Evolutionary conservation across 805 yeast species (phyloP).

Genomic region (Zygotorulaspora sp.): DNA sequence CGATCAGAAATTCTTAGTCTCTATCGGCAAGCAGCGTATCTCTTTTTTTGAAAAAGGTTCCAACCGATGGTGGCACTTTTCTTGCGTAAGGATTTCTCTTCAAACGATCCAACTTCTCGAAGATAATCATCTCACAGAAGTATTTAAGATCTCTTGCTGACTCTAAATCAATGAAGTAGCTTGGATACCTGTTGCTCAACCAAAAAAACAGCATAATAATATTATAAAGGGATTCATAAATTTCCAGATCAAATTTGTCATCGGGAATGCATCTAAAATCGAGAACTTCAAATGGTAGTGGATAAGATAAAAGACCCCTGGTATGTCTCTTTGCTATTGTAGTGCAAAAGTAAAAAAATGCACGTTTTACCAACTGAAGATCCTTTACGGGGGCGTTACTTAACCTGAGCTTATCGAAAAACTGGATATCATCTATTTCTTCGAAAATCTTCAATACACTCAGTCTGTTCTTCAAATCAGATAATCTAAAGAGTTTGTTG

Average conservation of each 20-base stretch:
- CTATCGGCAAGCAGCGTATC: no score
- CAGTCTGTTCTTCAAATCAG: slow-evolving; percentile 33
- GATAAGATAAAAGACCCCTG: slow-evolving; percentile 52
- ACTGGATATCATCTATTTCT: slow-evolving; percentile 40
- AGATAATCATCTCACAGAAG: slow-evolving; percentile 54
- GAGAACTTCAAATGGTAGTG: slow-evolving; percentile 30
- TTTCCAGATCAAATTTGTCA: slow-evolving; percentile 27
- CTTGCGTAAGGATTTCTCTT: slow-evolving; percentile 31
- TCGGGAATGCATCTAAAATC: slow-evolving; percentile 25
- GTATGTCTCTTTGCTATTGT: slow-evolving; percentile 55
- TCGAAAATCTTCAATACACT: slow-evolving; percentile 44
- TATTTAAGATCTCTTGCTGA: slow-evolving; percentile 67
- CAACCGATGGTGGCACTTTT: slow-evolving; percentile 8
- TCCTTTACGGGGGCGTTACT: slow-evolving; percentile 59
- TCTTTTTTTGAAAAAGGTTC: slow-evolving; percentile 6
- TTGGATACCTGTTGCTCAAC: slow-evolving; percentile 85
- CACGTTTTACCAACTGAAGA: slow-evolving; percentile 37
- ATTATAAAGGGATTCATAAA: slow-evolving; percentile 61
- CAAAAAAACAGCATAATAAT: slow-evolving; percentile 68
- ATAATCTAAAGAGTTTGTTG: slow-evolving; percentile 24
- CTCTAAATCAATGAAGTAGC: slow-evolving; percentile 68
- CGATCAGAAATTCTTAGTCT: no score
- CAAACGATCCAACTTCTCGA: slow-evolving; percentile 35
- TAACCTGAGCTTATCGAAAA: slow-evolving; percentile 54
- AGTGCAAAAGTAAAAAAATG: slow-evolving; percentile 44